Evolutionary conservation across 2,329 filamentous ascomycete species (phyloP).

Genomic region (Phialophora chinensis): DNA sequence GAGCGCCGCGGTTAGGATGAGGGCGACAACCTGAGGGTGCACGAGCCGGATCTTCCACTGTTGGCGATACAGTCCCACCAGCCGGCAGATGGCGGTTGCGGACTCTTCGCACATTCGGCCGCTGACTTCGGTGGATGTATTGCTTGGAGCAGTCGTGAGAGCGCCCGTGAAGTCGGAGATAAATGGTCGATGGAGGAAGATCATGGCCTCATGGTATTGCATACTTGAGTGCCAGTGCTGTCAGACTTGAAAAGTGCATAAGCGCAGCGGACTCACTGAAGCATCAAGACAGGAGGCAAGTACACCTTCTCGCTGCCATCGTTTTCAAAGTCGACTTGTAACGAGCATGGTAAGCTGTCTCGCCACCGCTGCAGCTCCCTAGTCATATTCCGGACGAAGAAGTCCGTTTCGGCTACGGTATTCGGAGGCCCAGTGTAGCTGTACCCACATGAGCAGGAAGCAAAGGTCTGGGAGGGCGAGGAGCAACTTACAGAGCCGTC

Average conservation of each 20-base stretch:
- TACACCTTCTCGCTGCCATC: background rate
- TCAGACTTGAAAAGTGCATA: no score
- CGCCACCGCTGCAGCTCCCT: conserved; percentile 1
- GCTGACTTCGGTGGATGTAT: background rate
- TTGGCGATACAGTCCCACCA: conserved; percentile 10
- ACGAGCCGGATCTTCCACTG: conserved; percentile 7
- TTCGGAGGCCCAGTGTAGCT: conserved; percentile 8
- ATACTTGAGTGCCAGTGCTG: conserved; percentile 1
- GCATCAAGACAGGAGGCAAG: background rate
- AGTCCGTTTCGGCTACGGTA: background rate
- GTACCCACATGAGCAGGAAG: background rate
- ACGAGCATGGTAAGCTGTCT: background rate
- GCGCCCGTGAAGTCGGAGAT: background rate
- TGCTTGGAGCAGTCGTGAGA: background rate
- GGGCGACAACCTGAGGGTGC: conserved; percentile 10
- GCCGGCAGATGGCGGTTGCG: conserved; percentile 8
- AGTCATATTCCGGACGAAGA: conserved; percentile 10
- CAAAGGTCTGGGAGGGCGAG: background rate
- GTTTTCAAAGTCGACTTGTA: background rate
- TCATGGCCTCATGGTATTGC: conserved; percentile 12
- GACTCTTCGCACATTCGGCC: conserved; percentile 12
- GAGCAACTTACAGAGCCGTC: conserved; percentile 1
- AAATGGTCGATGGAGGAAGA: conserved; percentile 13
- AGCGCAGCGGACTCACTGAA: no score
- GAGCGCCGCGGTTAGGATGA: conserved; percentile 14